Evolutionary conservation across 106 monocot species (phyloP).

Genomic region (Dioscorea alata): DNA sequence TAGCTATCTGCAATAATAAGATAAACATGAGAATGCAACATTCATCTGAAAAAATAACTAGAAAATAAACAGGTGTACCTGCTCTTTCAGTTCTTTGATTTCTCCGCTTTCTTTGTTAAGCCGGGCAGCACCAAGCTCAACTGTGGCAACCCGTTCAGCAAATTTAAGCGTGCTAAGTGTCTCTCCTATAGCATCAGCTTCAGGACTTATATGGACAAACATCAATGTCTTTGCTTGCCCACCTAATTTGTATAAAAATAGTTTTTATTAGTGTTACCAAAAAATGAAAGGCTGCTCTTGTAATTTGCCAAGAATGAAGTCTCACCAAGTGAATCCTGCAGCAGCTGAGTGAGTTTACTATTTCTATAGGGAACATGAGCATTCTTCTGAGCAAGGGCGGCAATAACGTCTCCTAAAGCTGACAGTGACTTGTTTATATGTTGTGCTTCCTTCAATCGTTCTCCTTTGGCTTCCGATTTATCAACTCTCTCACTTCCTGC

Average conservation of each 20-base stretch:
- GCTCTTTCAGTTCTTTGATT: conserved; percentile 81
- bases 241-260: conserved; percentile 33
- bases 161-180: conserved; percentile 97
- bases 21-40: no score
- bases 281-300: background rate
- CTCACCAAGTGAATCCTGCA: conserved; percentile 97
- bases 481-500: conserved; percentile 97
- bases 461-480: conserved; percentile 92
- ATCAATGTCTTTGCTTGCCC: conserved; percentile 98
- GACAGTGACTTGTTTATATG: conserved; percentile 97
- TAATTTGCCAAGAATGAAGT: background rate
- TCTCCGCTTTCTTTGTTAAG: conserved; percentile 75
- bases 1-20: conserved; percentile 44
- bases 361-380: conserved; percentile 96
- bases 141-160: conserved; percentile 88
- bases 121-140: conserved; percentile 87
- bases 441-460: conserved; percentile 83
- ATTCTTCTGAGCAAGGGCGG: conserved; percentile 83
- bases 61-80: conserved; percentile 32
- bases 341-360: conserved; percentile 91
- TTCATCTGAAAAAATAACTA: no score
- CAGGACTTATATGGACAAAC: conserved; percentile 98
- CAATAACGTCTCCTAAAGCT: conserved; percentile 93
- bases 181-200: conserved; percentile 71
- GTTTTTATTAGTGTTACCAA: no score